Evolutionary conservation across 768 basidiomycete genomes (phyloP).

Genomic region (Ephemerocybe angulata): DNA sequence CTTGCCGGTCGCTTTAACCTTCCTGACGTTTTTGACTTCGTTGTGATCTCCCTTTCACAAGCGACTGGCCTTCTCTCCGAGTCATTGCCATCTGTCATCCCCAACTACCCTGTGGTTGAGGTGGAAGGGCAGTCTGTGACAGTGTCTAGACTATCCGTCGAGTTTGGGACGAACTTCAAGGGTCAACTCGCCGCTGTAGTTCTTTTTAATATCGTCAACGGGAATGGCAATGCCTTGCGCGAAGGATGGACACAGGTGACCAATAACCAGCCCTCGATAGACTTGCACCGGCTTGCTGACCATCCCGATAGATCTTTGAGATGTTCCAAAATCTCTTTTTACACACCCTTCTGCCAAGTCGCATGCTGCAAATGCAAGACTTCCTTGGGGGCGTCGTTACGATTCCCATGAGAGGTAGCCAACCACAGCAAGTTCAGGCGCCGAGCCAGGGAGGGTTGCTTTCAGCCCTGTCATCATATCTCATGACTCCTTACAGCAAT

Average conservation of each 20-base stretch:
- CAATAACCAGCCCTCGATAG: background rate
- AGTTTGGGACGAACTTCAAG: constrained; percentile 93
- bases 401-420: constrained; percentile 82
- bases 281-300: background rate
- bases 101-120: constrained; percentile 85
- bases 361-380: constrained; percentile 97
- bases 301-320: constrained; percentile 76
- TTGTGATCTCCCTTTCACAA: constrained; percentile 88
- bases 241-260: constrained; percentile 92
- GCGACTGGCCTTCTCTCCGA: constrained; percentile 87
- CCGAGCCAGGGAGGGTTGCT: constrained; percentile 87
- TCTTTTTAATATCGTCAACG: constrained; percentile 95
- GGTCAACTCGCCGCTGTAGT: constrained; percentile 96
- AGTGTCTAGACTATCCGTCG: constrained; percentile 87
- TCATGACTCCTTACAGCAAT: constrained; percentile 90
- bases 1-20: constrained; percentile 85
- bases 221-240: constrained; percentile 88
- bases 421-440: constrained; percentile 56
- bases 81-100: constrained; percentile 61
- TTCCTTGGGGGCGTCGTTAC: constrained; percentile 92
- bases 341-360: constrained; percentile 83
- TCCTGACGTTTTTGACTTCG: constrained; percentile 95
- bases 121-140: constrained; percentile 88
- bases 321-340: constrained; percentile 97
- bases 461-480: constrained; percentile 90